Evolutionary conservation across 768 basidiomycete species (phyloP).

Genomic region (Phanerochaete sordida): DNA sequence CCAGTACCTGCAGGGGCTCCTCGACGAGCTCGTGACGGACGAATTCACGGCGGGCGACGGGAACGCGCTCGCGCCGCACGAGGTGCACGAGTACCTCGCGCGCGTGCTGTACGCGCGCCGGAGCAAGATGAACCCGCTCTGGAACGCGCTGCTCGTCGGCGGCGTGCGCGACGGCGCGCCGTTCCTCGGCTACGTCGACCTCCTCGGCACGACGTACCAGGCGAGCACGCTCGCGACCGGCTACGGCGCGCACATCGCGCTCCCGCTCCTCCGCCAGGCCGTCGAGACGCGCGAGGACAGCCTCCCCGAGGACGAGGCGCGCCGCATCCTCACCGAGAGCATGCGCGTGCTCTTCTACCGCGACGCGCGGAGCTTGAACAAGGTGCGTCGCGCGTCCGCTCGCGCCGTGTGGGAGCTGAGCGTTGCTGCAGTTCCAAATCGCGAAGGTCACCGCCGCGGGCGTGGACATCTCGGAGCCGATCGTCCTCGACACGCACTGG

Average conservation of each 20-base stretch:
- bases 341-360: constrained; percentile 96
- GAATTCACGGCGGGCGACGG: constrained; percentile 84
- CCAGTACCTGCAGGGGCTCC: constrained; percentile 80
- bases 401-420: neutral
- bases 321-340: constrained; percentile 72
- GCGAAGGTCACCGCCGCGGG: constrained; percentile 82
- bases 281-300: constrained; percentile 78
- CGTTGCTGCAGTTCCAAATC: constrained; percentile 80
- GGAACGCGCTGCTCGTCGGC: constrained; percentile 93
- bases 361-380: constrained; percentile 93
- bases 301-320: constrained; percentile 77
- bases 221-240: constrained; percentile 94
- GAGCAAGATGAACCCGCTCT: constrained; percentile 87
- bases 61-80: constrained; percentile 77
- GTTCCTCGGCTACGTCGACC: constrained; percentile 89
- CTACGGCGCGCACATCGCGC: constrained; percentile 89
- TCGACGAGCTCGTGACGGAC: constrained; percentile 74
- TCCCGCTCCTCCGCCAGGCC: constrained; percentile 86
- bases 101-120: constrained; percentile 89
- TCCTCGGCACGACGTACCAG: constrained; percentile 94
- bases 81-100: constrained; percentile 90
- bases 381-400: constrained; percentile 48
- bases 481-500: constrained; percentile 79
- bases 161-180: constrained; percentile 83
- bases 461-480: constrained; percentile 74